Evolutionary conservation across 768 basidiomycete genomes (phyloP).

Genomic region (Psilocybe subaeruginosa): DNA sequence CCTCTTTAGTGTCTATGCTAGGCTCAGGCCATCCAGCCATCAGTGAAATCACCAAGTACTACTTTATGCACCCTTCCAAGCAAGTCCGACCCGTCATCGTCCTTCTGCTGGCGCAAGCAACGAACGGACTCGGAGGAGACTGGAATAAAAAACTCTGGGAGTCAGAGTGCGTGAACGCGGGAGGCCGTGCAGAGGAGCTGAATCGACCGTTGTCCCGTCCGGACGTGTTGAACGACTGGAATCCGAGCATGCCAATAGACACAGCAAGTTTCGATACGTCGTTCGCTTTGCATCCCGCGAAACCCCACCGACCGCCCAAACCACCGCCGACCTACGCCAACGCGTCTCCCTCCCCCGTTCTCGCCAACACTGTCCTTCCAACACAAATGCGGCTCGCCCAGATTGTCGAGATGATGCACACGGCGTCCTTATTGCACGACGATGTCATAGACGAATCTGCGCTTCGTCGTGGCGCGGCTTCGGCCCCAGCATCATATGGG

Average conservation of each 20-base stretch:
- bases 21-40: conserved; percentile 85
- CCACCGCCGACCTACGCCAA: conserved; percentile 25
- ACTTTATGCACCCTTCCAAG: conserved; percentile 89
- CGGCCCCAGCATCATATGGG: conserved; percentile 82
- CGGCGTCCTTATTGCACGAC: conserved; percentile 94
- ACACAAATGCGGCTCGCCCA: conserved; percentile 91
- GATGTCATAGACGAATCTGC: conserved; percentile 90
- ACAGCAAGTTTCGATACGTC: conserved; percentile 55
- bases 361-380: conserved; percentile 56
- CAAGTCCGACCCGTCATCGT: conserved; percentile 89
- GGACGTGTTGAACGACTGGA: conserved; percentile 89
- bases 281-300: conserved; percentile 37
- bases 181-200: conserved; percentile 57
- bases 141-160: conserved; percentile 63
- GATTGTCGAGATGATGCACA: conserved; percentile 96
- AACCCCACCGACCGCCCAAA: conserved; percentile 28
- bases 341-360: conserved; percentile 16
- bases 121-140: conserved; percentile 78
- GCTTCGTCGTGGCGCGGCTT: conserved; percentile 75
- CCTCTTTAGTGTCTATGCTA: conserved; percentile 71
- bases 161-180: conserved; percentile 45
- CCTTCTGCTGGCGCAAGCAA: conserved; percentile 84
- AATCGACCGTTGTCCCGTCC: conserved; percentile 71
- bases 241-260: conserved; percentile 72
- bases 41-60: conserved; percentile 87